These are phyloP conservation scores for Kockiozyma suomiensis DNA, from an alignment of 805 yeast genomes.

Conservation along the genomic window DNA sequence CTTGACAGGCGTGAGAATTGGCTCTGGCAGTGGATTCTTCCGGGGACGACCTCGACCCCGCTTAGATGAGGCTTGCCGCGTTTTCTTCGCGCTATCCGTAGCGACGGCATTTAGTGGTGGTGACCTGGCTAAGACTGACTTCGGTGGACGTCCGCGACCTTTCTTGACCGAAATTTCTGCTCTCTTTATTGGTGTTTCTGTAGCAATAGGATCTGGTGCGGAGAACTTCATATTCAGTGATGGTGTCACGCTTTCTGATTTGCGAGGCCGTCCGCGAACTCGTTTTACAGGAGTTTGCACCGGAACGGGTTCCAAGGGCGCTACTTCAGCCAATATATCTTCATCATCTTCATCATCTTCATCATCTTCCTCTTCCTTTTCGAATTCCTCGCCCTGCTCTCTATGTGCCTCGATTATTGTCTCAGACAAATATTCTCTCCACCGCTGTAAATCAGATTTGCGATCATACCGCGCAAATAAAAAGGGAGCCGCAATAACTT, in stretches of 20 bases:
- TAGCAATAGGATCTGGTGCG: not conserved
- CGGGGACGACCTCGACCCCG: slow-evolving; percentile 6
- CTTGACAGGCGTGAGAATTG: not conserved
- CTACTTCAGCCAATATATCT: not conserved
- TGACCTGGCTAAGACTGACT: not conserved
- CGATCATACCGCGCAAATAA: slow-evolving; percentile 1
- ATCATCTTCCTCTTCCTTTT: not conserved
- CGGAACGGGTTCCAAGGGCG: not conserved
- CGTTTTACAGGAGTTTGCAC: not conserved
- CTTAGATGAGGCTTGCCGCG: not conserved
- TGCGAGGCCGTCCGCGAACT: slow-evolving; percentile 13
- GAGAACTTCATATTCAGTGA: not conserved
- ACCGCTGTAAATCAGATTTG: not conserved
- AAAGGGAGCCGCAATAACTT: not conserved
- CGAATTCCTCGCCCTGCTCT: not conserved
- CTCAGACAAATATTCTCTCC: slow-evolving; percentile 1
- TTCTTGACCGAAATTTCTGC: not conserved
- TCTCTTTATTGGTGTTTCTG: not conserved
- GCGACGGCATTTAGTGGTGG: not conserved
- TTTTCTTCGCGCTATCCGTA: no score
- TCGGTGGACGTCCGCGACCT: slow-evolving; percentile 2
- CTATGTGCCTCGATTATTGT: not conserved
- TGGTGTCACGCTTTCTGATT: not conserved
- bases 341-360: not conserved
- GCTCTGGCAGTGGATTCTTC: not conserved